These are phyloP conservation scores for Aspergillus panamensis DNA, from an alignment of 495 filamentous ascomycete genomes.

Conservation along the genomic window DNA sequence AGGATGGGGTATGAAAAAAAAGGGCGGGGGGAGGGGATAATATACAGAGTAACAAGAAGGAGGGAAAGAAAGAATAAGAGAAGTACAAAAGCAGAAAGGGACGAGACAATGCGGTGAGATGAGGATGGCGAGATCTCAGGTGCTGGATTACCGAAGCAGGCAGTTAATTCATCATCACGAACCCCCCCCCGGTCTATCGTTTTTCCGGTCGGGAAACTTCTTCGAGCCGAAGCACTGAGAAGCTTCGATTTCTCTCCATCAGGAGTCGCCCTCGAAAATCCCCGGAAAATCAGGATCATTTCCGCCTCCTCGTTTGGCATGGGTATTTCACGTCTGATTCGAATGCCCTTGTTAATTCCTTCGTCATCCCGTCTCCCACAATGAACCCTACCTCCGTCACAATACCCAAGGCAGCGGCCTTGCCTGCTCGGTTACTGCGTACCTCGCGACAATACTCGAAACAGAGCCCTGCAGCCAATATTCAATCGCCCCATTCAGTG, in stretches of 20 bases:
- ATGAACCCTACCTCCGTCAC: constrained; percentile 43
- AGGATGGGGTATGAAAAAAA: background rate
- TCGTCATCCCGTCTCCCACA: constrained; percentile 11
- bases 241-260: constrained; percentile 32
- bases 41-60: constrained; percentile 8
- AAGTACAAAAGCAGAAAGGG: constrained; percentile 13
- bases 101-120: constrained; percentile 15
- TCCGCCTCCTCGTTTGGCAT: constrained; percentile 4
- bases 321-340: constrained; percentile 10
- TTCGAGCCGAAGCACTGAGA: constrained; percentile 32
- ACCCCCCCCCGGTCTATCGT: constrained; percentile 17
- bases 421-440: constrained; percentile 44
- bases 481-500: constrained; percentile 26
- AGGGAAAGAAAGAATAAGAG: constrained; percentile 5
- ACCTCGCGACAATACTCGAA: constrained; percentile 39
- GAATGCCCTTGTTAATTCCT: background rate
- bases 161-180: constrained; percentile 35
- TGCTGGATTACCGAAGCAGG: constrained; percentile 37
- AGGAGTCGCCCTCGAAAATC: constrained; percentile 15
- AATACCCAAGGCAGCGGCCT: constrained; percentile 46
- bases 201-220: constrained; percentile 35
- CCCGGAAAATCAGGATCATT: background rate
- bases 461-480: constrained; percentile 22
- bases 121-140: constrained; percentile 22
- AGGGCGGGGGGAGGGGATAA: constrained; percentile 5